Evolutionary conservation across 2,329 filamentous ascomycete species (phyloP), one percentile per base, ranked within the genome.

Genomic region (Didymella pomorum): DNA sequence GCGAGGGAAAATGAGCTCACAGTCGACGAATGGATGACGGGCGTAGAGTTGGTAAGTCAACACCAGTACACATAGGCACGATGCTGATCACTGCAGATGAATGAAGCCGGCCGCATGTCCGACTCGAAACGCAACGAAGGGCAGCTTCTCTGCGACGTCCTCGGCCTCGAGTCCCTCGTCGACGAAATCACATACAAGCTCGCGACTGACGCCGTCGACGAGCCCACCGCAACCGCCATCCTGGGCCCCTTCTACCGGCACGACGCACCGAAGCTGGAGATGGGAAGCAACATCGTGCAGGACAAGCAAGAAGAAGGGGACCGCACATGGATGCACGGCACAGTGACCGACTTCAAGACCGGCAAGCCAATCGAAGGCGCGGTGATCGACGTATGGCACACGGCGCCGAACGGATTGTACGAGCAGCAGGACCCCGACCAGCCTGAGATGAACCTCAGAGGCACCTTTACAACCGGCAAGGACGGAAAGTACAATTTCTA

Each of bases 211-310:
- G 81, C 81, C 0, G 60, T 57, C 21, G 77, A 79, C 54, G 71
- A 75, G 23, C 82, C 87, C 11, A 95, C 91, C 5, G 86, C 90
- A 2, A 90, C 90, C 4, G 87, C 92, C 39, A 92, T 96, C 64
- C 84, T 96, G 0, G 92, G 92, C 0, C 92, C 92, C 1, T 96
- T 96, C 79, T 96, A 91, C 86, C 85, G 91, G 6, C 83, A 86
- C 42, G 84, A 93, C 66, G 87, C 91, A 0, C 91, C 92, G 5
- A 79, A 84, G 57, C 84, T 88, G 45, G 78, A 86, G n/a, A 90
- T 90, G 71, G 92, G 90, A 48, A 84, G 82, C 44, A 87, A 81
- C 67, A 91, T 95, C 62, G 82, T 88, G 1, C 68, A 65, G 80
- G 62, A 83, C 26, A 77, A 81, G 4, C 68, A 79, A 3, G 66